Evolutionary conservation across 768 basidiomycete species (phyloP).

Genomic region (Trametes villosa): DNA sequence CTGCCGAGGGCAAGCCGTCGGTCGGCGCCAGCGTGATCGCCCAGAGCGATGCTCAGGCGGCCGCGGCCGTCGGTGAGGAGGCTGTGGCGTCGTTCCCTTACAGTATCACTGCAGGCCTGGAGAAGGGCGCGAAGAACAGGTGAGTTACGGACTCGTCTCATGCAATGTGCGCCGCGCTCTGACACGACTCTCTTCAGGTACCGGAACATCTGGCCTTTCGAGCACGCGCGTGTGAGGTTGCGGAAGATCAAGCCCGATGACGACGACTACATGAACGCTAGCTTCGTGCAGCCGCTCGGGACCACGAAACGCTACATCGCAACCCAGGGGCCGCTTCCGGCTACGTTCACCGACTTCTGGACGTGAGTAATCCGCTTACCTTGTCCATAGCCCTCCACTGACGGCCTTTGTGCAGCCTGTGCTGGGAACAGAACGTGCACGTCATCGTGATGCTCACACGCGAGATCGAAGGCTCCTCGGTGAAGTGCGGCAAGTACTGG

Average conservation of each 20-base stretch:
- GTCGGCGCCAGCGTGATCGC: slow-evolving; percentile 15
- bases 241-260: slow-evolving; percentile 39
- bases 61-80: slow-evolving; percentile 9
- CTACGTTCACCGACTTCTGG: slow-evolving; percentile 95
- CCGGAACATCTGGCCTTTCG: slow-evolving; percentile 97
- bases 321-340: slow-evolving; percentile 91
- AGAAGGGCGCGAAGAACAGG: slow-evolving; percentile 94
- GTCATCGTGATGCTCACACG: slow-evolving; percentile 97
- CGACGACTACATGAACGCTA: slow-evolving; percentile 95
- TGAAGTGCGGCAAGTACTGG: slow-evolving; percentile 96
- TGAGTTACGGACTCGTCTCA: slow-evolving; percentile 37
- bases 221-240: slow-evolving; percentile 88
- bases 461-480: slow-evolving; percentile 82
- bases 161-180: not conserved
- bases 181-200: slow-evolving; percentile 55
- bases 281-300: slow-evolving; percentile 85
- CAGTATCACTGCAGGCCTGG: slow-evolving; percentile 93
- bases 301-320: slow-evolving; percentile 89
- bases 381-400: not conserved
- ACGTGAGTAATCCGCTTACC: slow-evolving; percentile 56
- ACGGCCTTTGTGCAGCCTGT: slow-evolving; percentile 54
- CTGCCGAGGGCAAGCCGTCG: slow-evolving; percentile 6
- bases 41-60: not conserved
- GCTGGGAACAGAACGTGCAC: slow-evolving; percentile 93
- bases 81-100: slow-evolving; percentile 64